These are phyloP conservation scores for Fusarium beomiforme DNA, from an alignment of 2,329 filamentous ascomycete genomes.

Conservation along the genomic window DNA sequence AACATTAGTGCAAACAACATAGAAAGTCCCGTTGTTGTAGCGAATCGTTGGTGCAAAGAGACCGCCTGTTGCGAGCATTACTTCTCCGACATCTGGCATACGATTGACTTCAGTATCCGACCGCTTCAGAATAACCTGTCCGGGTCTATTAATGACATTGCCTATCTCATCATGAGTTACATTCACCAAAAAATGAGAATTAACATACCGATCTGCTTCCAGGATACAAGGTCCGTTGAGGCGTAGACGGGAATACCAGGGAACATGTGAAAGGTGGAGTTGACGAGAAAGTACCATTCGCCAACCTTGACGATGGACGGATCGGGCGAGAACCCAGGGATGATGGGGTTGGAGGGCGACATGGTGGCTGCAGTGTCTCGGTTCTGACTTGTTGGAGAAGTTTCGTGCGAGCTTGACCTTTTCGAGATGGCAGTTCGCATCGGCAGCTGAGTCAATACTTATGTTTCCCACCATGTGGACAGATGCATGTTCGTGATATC, in stretches of 20 bases:
- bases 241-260: constrained; percentile 14
- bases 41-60: constrained; percentile 14
- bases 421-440: neutral
- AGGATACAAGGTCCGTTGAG: neutral
- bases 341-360: constrained; percentile 14
- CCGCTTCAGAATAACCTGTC: neutral
- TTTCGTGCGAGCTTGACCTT: neutral
- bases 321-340: constrained; percentile 20
- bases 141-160: neutral
- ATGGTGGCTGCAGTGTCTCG: neutral
- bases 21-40: neutral
- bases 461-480: neutral
- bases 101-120: constrained; percentile 7
- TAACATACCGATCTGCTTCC: neutral
- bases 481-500: neutral
- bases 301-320: constrained; percentile 14
- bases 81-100: neutral
- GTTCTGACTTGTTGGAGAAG: neutral
- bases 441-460: constrained; percentile 2
- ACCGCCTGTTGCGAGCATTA: neutral
- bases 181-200: no score
- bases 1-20: constrained; percentile 15
- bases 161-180: no score
- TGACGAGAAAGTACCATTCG: constrained; percentile 20
- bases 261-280: constrained; percentile 23